phyloP scores from a whole-genome alignment of 352 stramenopile species.

The Phytophthora chlamydospora region DNA sequence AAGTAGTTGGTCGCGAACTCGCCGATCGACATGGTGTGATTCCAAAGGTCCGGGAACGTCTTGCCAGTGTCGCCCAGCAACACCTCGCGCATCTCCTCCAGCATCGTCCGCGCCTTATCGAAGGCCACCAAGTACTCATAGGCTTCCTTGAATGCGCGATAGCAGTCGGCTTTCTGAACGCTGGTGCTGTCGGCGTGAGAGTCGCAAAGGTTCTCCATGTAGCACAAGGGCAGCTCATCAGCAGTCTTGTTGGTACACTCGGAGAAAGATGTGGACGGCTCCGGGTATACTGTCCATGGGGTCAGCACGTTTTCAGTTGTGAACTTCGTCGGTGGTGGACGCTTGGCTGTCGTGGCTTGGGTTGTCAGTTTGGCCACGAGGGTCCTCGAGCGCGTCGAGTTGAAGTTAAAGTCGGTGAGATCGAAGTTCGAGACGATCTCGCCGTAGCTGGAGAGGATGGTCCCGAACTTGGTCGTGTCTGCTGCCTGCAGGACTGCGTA shows the following conservation, averaged over 20 bases:
- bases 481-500: slow-evolving; percentile 51
- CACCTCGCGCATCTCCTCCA: slow-evolving; percentile 78
- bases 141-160: slow-evolving; percentile 50
- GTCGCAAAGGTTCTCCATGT: slow-evolving; percentile 65
- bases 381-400: slow-evolving; percentile 52
- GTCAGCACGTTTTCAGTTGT: slow-evolving; percentile 67
- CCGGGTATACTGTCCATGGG: slow-evolving; percentile 61
- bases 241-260: slow-evolving; percentile 36
- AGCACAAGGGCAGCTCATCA: slow-evolving; percentile 61
- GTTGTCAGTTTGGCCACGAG: slow-evolving; percentile 49
- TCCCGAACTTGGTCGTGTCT: slow-evolving; percentile 46
- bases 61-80: slow-evolving; percentile 72
- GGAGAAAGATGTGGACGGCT: slow-evolving; percentile 18
- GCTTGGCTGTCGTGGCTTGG: slow-evolving; percentile 31
- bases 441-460: slow-evolving; percentile 54
- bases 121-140: slow-evolving; percentile 74
- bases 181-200: slow-evolving; percentile 1
- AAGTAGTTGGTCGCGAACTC: slow-evolving; percentile 73
- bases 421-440: slow-evolving; percentile 55
- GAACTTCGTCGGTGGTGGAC: slow-evolving; percentile 25
- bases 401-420: slow-evolving; percentile 70
- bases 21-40: slow-evolving; percentile 64
- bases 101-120: slow-evolving; percentile 56
- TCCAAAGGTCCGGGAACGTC: slow-evolving; percentile 64
- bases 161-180: slow-evolving; percentile 45